Base-by-base conservation (phyloP, 768 basidiomycete genomes). In the Steccherinum ochraceum region DNA sequence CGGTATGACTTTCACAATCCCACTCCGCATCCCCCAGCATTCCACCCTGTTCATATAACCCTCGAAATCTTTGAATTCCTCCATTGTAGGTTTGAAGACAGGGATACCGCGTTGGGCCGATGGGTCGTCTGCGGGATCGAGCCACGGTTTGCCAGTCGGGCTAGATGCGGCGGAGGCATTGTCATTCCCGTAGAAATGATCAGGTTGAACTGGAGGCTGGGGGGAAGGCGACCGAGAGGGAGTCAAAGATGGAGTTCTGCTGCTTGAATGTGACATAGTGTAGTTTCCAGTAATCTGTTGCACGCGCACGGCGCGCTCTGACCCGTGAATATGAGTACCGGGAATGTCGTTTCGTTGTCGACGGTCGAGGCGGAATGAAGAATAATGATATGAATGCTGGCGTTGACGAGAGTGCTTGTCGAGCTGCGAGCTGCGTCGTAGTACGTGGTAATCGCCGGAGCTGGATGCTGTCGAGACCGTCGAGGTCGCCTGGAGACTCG, bases 1-100 rank as follows among this genome's bases (percentile, higher is more conserved):
- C 24, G 95, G 95, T 53, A 99, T 87, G 55, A 99, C 81, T 69
- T 99, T 99, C 54, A 94, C 86, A 56, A 98, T 95, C 20, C 96
- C 96, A 56, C 91, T 93, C 51, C 75, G 75, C 63, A 75, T 79
- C 1, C 96, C 96, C 91, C 96, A 99, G 53, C 81, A 78, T 64
- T 94, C 92, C 42, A 98, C 77, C 53, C 70, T 80, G 56, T 80
- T 84, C 79, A 96, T 86, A 65, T 91, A 98, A 11, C 64, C 84
- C 62, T 99, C 95, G 66, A 97, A 98, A 68, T 93, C 89, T 54
- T 74, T 65, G 59, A 96, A 96, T 60, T 98, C 92, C 46, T 86
- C 84, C 81, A 94, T 86, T 1, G 87, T 82, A 7, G 96, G 96
- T 64, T 83, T 87, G 77, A 99, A 99, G 11, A 99, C 93, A 4